Conservation (phyloP, 2,329 filamentous ascomycete genomes). For the Fonsecaea nubica region DNA sequence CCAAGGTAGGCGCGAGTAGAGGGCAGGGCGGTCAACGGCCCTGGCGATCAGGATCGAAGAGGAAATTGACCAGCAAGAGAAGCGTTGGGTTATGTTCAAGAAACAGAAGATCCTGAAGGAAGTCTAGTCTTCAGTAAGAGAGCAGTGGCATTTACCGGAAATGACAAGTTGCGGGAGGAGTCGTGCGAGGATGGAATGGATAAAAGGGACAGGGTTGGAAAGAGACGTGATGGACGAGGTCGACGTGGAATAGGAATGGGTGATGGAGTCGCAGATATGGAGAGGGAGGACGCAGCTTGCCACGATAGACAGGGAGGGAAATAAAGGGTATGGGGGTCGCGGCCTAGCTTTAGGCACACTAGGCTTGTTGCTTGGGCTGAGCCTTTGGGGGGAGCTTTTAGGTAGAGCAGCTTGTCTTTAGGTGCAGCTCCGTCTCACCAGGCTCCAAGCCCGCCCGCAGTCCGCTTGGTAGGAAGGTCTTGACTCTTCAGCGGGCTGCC, state of each 20-base stretch:
- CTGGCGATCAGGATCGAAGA: constrained; percentile 21
- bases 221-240: constrained; percentile 14
- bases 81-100: constrained; percentile 30
- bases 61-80: constrained; percentile 36
- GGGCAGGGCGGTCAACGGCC: constrained; percentile 32
- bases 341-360: neutral
- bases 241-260: constrained; percentile 7
- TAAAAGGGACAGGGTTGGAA: constrained; percentile 6
- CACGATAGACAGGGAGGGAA: constrained; percentile 12
- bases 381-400: neutral
- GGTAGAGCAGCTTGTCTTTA: constrained; percentile 2
- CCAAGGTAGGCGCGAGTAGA: constrained; percentile 12
- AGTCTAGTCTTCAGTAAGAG: constrained; percentile 30
- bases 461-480: neutral
- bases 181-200: constrained; percentile 14
- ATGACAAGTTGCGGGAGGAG: constrained; percentile 27
- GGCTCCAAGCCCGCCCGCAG: neutral
- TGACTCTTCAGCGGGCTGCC: neutral
- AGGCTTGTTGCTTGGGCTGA: neutral
- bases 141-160: constrained; percentile 37
- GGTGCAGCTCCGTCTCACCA: neutral
- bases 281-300: constrained; percentile 2
- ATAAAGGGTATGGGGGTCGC: constrained; percentile 13
- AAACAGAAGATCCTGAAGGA: constrained; percentile 19
- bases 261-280: constrained; percentile 5